These are phyloP conservation scores for Penicillium argentinense DNA, from an alignment of 495 filamentous ascomycete genomes.

Conservation along the genomic window DNA sequence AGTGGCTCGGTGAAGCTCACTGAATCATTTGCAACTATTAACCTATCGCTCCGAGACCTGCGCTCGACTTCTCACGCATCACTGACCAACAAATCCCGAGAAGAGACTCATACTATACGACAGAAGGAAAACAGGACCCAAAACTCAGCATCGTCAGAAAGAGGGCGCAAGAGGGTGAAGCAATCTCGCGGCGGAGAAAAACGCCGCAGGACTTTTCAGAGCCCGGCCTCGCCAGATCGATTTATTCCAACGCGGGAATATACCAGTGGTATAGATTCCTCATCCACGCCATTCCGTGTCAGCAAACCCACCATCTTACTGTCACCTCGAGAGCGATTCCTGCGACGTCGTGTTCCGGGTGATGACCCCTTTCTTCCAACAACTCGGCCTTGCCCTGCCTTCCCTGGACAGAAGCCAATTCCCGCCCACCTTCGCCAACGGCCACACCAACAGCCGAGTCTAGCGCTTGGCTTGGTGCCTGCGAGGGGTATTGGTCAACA, in stretches of 20 bases:
- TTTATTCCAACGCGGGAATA: constrained; percentile 62
- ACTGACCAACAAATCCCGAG: constrained; percentile 2
- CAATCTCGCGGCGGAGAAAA: neutral
- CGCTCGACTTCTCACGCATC: constrained; percentile 14
- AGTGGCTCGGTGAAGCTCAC: constrained; percentile 8
- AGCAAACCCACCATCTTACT: constrained; percentile 62
- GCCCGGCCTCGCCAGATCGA: constrained; percentile 55
- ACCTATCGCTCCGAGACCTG: constrained; percentile 17
- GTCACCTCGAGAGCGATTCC: constrained; percentile 57
- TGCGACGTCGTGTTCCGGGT: constrained; percentile 54
- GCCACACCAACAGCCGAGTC: constrained; percentile 35
- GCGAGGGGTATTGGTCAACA: constrained; percentile 10
- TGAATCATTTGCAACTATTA: constrained; percentile 21
- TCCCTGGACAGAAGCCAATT: constrained; percentile 24
- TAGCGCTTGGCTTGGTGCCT: constrained; percentile 29
- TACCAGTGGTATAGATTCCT: constrained; percentile 33
- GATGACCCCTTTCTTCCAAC: constrained; percentile 65
- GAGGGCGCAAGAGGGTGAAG: constrained; percentile 20
- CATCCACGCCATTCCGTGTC: constrained; percentile 60
- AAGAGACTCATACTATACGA: neutral
- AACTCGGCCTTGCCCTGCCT: constrained; percentile 13
- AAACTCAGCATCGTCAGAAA: constrained; percentile 1
- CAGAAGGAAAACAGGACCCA: constrained; percentile 13
- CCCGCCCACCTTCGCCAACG: constrained; percentile 16
- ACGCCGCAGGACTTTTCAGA: constrained; percentile 9